Base-by-base conservation (phyloP, 805 yeast genomes). In the Phaffomyces opuntiae region DNA sequence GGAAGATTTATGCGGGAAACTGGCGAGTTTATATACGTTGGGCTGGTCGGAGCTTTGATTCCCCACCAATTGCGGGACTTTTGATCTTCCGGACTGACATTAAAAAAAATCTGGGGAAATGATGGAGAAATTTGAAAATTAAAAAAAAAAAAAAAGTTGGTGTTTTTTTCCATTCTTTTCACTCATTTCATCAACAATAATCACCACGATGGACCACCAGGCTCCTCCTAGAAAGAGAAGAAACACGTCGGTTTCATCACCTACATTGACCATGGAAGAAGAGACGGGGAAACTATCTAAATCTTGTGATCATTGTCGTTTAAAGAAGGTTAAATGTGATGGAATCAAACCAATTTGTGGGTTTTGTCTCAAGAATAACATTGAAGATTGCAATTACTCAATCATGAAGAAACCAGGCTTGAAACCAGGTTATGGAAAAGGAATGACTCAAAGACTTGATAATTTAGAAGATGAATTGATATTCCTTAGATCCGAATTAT, bases 271-370 rank as follows among this genome's bases (percentile, higher is more conserved):
- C 17, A 36, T 37, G 27, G 34, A 36, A 27, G 13, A 38, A 24
- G 42, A 44, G 21, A 32, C 27, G 3, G 39, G 33, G n/a, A 54
- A 45, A 38, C 41, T 53, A 12, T 55, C 57, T 14, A 55, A 46
- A 33, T 53, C 56, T 16, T 55, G 59, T 31, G 57, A 55, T 25
- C 25, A 44, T 8, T 55, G 59, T 40, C 53, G 54, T 24, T 32
- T 47, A 16, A 55, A 55, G 44, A 55, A 55, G 35, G 56, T 53
- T n/a, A 53, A 50, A 38, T 55, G 59, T 40, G 56, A 53, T 42
- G 59, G 56, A 3, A 12, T n/a, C 7, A 50, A 43, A 29, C 59
- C 57, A 3, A 31, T 39, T 8, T 55, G 59, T 40, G 44, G 52
- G 4, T 52, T 52, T 27, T 55, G 59, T 17, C 2, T 33, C 7